phyloP scores from a whole-genome alignment of 495 filamentous ascomycete genomes.

The Aspergillus diversus region DNA sequence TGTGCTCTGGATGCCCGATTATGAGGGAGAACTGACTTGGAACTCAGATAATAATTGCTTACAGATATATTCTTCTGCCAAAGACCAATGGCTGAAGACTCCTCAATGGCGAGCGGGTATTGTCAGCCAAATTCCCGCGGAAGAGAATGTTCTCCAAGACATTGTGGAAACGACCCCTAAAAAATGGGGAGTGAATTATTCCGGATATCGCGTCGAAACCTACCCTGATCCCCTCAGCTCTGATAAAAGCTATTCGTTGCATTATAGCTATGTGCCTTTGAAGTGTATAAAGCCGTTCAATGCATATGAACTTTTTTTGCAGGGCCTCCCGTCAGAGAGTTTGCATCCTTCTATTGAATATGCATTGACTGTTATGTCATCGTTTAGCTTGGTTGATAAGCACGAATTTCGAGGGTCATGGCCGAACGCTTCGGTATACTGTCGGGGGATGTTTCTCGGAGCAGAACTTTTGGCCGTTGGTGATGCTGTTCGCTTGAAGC shows the following conservation, averaged over 20 bases:
- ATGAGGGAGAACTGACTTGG: slow-evolving; percentile 43
- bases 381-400: slow-evolving; percentile 55
- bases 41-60: slow-evolving; percentile 33
- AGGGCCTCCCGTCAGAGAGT: slow-evolving; percentile 36
- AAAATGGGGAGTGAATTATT: slow-evolving; percentile 47
- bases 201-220: slow-evolving; percentile 63
- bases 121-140: slow-evolving; percentile 52
- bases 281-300: slow-evolving; percentile 59
- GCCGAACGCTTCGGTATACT: slow-evolving; percentile 55
- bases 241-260: slow-evolving; percentile 55
- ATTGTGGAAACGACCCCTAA: slow-evolving; percentile 43
- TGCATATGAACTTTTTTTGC: slow-evolving; percentile 52
- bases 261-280: slow-evolving; percentile 58
- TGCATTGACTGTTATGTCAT: slow-evolving; percentile 56
- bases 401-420: slow-evolving; percentile 55
- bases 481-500: slow-evolving; percentile 57
- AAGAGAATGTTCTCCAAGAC: slow-evolving; percentile 48
- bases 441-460: slow-evolving; percentile 60
- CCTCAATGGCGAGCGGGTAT: slow-evolving; percentile 62
- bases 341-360: slow-evolving; percentile 59
- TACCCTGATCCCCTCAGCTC: slow-evolving; percentile 51
- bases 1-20: slow-evolving; percentile 54
- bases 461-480: slow-evolving; percentile 55
- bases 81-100: slow-evolving; percentile 30
- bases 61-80: slow-evolving; percentile 37